These are phyloP conservation scores for Penium margaritaceum DNA, from an alignment of 139 green algal species.

Conservation along the genomic window DNA sequence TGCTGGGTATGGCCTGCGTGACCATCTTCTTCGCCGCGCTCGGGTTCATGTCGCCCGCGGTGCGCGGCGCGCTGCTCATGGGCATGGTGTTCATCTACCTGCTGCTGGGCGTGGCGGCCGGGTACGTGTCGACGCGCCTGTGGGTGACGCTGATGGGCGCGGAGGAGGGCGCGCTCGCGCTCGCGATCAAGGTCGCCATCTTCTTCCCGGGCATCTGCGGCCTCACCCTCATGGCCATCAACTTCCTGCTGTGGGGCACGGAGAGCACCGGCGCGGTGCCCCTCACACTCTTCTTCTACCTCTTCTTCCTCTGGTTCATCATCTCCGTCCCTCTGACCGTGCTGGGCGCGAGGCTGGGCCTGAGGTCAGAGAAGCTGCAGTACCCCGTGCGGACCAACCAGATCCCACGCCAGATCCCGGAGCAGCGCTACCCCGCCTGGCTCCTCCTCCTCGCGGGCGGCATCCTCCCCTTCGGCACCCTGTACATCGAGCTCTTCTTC, in stretches of 20 bases:
- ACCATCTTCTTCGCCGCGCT: slow-evolving; percentile 83
- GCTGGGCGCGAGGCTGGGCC: slow-evolving; percentile 30
- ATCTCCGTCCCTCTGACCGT: slow-evolving; percentile 73
- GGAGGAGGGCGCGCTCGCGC: not conserved
- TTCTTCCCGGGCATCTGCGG: slow-evolving; percentile 82
- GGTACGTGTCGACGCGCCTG: slow-evolving; percentile 64
- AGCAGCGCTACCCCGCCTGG: slow-evolving; percentile 64
- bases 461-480: slow-evolving; percentile 86
- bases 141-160: slow-evolving; percentile 66
- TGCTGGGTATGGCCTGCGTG: slow-evolving; percentile 58
- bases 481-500: slow-evolving; percentile 96
- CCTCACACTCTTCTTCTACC: slow-evolving; percentile 74
- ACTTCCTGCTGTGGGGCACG: slow-evolving; percentile 73
- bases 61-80: slow-evolving; percentile 80
- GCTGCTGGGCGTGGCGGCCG: slow-evolving; percentile 63
- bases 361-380: slow-evolving; percentile 48
- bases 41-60: slow-evolving; percentile 86
- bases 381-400: slow-evolving; percentile 86
- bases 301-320: slow-evolving; percentile 81
- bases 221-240: slow-evolving; percentile 68
- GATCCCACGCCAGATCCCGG: slow-evolving; percentile 89
- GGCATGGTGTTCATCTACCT: slow-evolving; percentile 73
- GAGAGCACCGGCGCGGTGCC: slow-evolving; percentile 73
- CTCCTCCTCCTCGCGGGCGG: slow-evolving; percentile 74
- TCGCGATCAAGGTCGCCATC: slow-evolving; percentile 46